Evolutionary conservation across 441 rosid species (phyloP).

Genomic region (Gossypium schwendimanii): DNA sequence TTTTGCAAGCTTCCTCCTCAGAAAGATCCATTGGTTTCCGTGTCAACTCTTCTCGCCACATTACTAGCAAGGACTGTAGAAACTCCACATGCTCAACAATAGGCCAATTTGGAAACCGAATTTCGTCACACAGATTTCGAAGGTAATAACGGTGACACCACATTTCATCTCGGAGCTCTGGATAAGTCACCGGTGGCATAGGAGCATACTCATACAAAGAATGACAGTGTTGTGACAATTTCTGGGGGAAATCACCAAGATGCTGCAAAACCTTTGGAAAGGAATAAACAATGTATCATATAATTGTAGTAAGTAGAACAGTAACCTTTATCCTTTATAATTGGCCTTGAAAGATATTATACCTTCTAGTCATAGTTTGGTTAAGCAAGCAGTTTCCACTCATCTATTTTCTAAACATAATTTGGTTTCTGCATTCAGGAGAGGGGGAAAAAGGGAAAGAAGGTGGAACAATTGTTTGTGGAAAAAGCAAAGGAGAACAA

Average conservation of each 20-base stretch:
- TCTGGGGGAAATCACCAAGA: slow-evolving; percentile 98
- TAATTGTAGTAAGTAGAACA: neutral
- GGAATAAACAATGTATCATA: slow-evolving; percentile 13
- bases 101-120: slow-evolving; percentile 93
- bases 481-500: neutral
- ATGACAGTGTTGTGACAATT: slow-evolving; percentile 95
- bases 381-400: neutral
- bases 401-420: neutral
- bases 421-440: neutral
- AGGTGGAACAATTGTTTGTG: neutral
- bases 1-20: slow-evolving; percentile 97
- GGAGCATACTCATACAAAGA: slow-evolving; percentile 95
- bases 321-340: neutral
- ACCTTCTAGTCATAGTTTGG: neutral
- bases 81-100: slow-evolving; percentile 99
- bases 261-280: slow-evolving; percentile 89
- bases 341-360: neutral
- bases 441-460: neutral
- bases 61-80: slow-evolving; percentile 86
- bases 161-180: slow-evolving; percentile 99
- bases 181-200: slow-evolving; percentile 99
- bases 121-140: slow-evolving; percentile 88
- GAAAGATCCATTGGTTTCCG: slow-evolving; percentile 98
- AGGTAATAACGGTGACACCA: slow-evolving; percentile 99
- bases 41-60: slow-evolving; percentile 99